Percentiles rank a stretch among this genome's conserved stretches.
Evolutionary conservation across 768 basidiomycete genomes (phyloP).

Genomic region (Boletellus ananas): DNA sequence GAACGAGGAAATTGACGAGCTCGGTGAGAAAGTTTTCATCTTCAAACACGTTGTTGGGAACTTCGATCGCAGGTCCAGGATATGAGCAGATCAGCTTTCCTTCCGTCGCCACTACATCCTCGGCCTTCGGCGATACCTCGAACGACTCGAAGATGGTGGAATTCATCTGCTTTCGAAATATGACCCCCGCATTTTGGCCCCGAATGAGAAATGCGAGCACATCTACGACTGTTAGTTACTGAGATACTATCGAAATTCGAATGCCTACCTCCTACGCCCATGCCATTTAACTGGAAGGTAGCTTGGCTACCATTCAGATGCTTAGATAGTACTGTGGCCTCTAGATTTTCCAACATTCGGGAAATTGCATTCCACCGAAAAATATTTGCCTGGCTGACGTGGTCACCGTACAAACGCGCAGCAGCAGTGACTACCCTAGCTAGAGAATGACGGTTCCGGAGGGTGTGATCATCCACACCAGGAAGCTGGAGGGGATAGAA

Average conservation of each 20-base stretch:
- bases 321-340: neutral
- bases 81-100: slow-evolving; percentile 44
- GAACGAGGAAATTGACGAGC: slow-evolving; percentile 38
- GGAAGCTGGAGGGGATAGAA: slow-evolving; percentile 21
- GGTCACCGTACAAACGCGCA: neutral
- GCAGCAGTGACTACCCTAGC: slow-evolving; percentile 10
- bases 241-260: neutral
- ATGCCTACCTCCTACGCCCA: neutral
- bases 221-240: slow-evolving; percentile 26
- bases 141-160: slow-evolving; percentile 25
- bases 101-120: slow-evolving; percentile 30
- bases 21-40: slow-evolving; percentile 32
- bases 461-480: neutral
- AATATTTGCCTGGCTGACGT: neutral
- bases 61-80: slow-evolving; percentile 40
- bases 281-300: neutral
- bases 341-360: neutral
- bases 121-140: slow-evolving; percentile 37
- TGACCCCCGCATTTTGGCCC: slow-evolving; percentile 46
- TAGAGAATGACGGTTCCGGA: slow-evolving; percentile 24
- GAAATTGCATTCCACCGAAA: neutral
- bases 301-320: neutral
- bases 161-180: slow-evolving; percentile 29
- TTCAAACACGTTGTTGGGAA: slow-evolving; percentile 19
- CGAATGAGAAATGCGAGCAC: slow-evolving; percentile 36